phyloP scores from a whole-genome alignment of 176 grass and related monocot species.

The Triticum urartu region DNA sequence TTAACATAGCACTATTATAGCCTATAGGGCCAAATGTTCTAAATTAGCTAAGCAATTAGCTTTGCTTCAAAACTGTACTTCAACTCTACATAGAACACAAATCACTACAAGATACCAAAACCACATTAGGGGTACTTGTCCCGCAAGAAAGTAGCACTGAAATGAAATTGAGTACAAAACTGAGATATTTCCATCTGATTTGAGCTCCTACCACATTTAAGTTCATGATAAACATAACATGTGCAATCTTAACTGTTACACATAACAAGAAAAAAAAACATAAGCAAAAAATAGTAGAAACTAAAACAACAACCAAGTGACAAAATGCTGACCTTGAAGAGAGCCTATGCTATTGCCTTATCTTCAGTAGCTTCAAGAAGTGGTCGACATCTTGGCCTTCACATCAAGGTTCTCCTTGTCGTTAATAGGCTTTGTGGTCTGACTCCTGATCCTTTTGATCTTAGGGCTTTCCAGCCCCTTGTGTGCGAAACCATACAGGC shows the following conservation, averaged over 20 bases:
- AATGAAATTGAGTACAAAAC: slow-evolving; percentile 12
- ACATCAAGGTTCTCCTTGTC: slow-evolving; percentile 67
- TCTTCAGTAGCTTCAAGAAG: slow-evolving; percentile 31
- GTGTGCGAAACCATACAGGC: slow-evolving; percentile 72
- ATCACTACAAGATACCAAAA: slow-evolving; percentile 10
- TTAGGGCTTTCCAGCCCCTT: slow-evolving; percentile 65
- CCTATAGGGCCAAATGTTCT: neutral
- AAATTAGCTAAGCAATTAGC: neutral
- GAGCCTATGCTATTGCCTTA: slow-evolving; percentile 31
- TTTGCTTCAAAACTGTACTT: slow-evolving; percentile 15
- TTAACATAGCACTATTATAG: neutral
- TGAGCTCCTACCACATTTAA: slow-evolving; percentile 38
- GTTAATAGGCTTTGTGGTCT: slow-evolving; percentile 62
- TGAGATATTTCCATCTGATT: slow-evolving; percentile 41
- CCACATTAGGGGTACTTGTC: neutral
- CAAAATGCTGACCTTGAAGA: slow-evolving; percentile 49
- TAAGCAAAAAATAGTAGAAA: slow-evolving; percentile 21
- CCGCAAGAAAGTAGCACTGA: slow-evolving; percentile 13
- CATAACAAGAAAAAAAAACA: slow-evolving; percentile 33
- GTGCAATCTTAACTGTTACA: slow-evolving; percentile 38
- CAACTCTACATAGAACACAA: neutral
- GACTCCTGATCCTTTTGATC: slow-evolving; percentile 67
- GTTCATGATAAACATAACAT: slow-evolving; percentile 39
- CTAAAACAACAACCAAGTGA: slow-evolving; percentile 36
- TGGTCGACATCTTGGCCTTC: slow-evolving; percentile 51